These are phyloP conservation scores for Coemansia sp. DNA, from an alignment of 192 early-diverging fungal species.

Conservation along the genomic window DNA sequence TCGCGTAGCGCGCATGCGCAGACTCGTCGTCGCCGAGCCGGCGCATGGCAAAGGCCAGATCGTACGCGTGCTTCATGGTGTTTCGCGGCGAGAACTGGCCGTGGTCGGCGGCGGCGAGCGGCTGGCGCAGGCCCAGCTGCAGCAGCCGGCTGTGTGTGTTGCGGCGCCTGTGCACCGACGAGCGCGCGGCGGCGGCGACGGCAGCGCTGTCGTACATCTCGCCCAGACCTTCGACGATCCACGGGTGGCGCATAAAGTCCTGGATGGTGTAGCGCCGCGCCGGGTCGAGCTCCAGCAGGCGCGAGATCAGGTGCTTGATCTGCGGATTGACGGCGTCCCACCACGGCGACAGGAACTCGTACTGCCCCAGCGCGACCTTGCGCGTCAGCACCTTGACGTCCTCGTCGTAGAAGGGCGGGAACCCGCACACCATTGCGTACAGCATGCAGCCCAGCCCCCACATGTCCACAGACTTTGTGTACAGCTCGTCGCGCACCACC, in stretches of 20 bases:
- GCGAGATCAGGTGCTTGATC: constrained; percentile 71
- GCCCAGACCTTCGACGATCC: constrained; percentile 54
- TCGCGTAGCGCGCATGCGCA: constrained; percentile 38
- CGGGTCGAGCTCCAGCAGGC: constrained; percentile 70
- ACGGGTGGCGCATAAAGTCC: constrained; percentile 79
- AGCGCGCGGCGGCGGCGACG: constrained; percentile 32
- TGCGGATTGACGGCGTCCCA: constrained; percentile 84
- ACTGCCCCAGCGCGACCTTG: constrained; percentile 84
- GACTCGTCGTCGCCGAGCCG: constrained; percentile 68
- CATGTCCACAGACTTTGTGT: constrained; percentile 82
- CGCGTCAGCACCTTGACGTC: constrained; percentile 72
- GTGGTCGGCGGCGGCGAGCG: neutral
- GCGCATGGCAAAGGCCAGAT: constrained; percentile 75
- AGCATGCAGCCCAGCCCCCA: constrained; percentile 87
- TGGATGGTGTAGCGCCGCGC: constrained; percentile 72
- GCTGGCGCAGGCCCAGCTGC: constrained; percentile 32
- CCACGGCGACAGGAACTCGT: constrained; percentile 82
- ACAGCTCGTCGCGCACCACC: constrained; percentile 77
- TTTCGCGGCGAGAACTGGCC: constrained; percentile 51
- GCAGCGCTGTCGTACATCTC: constrained; percentile 48
- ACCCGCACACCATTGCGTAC: constrained; percentile 78
- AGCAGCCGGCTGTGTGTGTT: constrained; percentile 25
- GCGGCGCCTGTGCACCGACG: constrained; percentile 42
- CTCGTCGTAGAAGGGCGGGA: constrained; percentile 83
- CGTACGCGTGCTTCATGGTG: constrained; percentile 72